Evolutionary conservation across 2,329 filamentous ascomycete species (phyloP), one percentile per base, ranked within the genome.

Genomic region (Delphinella strobiligena): DNA sequence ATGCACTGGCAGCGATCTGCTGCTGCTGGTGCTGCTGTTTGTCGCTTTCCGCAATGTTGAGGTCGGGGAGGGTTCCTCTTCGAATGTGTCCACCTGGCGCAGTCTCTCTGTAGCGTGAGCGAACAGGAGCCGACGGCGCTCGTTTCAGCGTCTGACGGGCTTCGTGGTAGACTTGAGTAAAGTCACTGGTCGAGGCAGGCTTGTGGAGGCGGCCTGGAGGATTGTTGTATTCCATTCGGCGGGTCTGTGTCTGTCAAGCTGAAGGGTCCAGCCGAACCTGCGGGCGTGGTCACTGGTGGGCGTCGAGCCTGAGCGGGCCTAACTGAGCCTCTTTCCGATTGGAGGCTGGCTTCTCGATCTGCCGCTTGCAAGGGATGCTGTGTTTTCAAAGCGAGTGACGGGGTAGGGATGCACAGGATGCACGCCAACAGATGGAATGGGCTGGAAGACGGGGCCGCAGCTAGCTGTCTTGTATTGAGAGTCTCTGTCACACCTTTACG

Each of bases 101-200:
- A 36, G 30, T 15, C 24, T 35, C 17, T 9, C 8, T 38, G 41
- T 43, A 43, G 31, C 35, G 41, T 2, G 31, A 35, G 36, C 40
- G 40, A 36, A 42, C 36, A 27, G 41, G 36, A 30, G 37, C 36
- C 19, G 41, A 43, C 24, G 41, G 36, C 19, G 36, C 37, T 22
- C 41, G 31, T 27, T 34, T 27, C 19, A 41, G 30, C 29, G 36
- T 36, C 31, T 22, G 32, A 22, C 27, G 34, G 17, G 27, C 27
- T 32, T 40, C 12, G 22, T 27, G 22, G 22, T 12, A 12, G 7
- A 12, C 22, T 7, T 7, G 7, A 12, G 22, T 27, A 12, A 27
- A 27, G 22, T 27, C 22, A 12, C 22, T 12, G 22, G 22, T 27
- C 22, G 22, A 27, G 22, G 22, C 7, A 12, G 22, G 7, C 22